Base-by-base conservation (phyloP, 768 basidiomycete species). In the Lactifluus pinguis region DNA sequence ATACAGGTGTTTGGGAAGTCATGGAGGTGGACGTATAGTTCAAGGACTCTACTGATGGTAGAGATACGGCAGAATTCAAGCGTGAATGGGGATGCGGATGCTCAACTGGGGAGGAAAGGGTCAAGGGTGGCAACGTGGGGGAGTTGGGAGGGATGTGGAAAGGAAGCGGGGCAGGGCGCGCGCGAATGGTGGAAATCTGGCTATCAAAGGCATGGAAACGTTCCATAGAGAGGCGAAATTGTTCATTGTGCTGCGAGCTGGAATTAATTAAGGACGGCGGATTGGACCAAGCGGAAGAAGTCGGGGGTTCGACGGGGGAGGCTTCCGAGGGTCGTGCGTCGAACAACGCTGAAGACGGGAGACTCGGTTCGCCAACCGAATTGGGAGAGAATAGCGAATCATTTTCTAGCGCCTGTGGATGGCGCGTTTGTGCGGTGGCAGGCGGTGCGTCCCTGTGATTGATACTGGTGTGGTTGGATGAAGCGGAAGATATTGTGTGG, bases 121-220 rank as follows among this genome's bases (percentile, higher is more conserved):
- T 48, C 44, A 66, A 64, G 34, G 62, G 65, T 29, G 65, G 65
- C 15, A 66, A 55, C n/a, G 52, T 55, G 19, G 62, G 56, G 6
- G 63, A 53, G 38, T 47, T 57, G 49, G 53, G 38, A 25, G 59
- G 44, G 17, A 38, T 15, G 19, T 59, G 59, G 51, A 39, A 34
- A 53, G 65, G 63, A 47, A 60, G 55, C 17, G 59, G 59, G 4
- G 58, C 47, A 15, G 51, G 65, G 47, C 57, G 54, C 32, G 61
- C 14, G 53, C 65, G 65, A 36, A 66, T 53, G 15, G 32, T 65
- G 42, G 65, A 66, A 39, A 66, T 66, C 53, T 66, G 63, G 45
- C 65, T 66, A 52, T 66, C 65, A 47, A 66, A 66, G 2, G 65
- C 63, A 53, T 61, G 63, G 21, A 66, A 66, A 25, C 65, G 58